Base-by-base conservation (phyloP, 495 filamentous ascomycete species). In the Elasticomyces elasticus region DNA sequence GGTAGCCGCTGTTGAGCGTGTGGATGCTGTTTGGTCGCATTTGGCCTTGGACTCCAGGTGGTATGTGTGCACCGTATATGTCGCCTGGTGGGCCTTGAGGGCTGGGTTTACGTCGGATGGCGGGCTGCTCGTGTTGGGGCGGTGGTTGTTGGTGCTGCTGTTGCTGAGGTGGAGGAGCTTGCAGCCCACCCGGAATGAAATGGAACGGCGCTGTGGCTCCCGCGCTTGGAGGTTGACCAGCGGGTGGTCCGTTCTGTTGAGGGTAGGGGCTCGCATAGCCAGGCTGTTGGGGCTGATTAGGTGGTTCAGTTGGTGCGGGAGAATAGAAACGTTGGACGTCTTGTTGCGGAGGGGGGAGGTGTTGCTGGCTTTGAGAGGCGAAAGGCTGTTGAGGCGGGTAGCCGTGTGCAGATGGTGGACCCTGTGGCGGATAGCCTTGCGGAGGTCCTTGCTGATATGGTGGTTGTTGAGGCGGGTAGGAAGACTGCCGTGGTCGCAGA, bases 401-500 rank as follows among this genome's bases (percentile, higher is more conserved):
- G 17, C 43, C 51, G 25, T 51, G 35, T 10, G 56, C 38, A 4
- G 52, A 52, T 5, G 52, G 56, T 10, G 68, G 64, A 5, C 51
- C 58, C 49, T 59, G 62, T 27, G 64, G 62, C 2, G 67, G 72
- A 43, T 77, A 78, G 17, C 75, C 76, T 55, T 64, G 49, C 56
- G 65, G 64, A 46, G 60, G 56, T 62, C 66, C 63, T 70, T 76
- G 74, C 26, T 43, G 56, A 65, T 89, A 91, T 0, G 74, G 77
- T 61, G 40, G 41, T 25, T 53, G 56, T 23, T 53, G 58, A 30
- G 53, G 58, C 2, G 58, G 58, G 51, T 62, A 62, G 33, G 74
- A 72, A 31, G 79, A 71, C 56, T 80, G 81, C 17, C 74, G 75
- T 49, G 81, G 79, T 56, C 82, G 74, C 25, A 91, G 58, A 80